Conservation (phyloP, 768 basidiomycete species). For the Astraeus odoratus region DNA sequence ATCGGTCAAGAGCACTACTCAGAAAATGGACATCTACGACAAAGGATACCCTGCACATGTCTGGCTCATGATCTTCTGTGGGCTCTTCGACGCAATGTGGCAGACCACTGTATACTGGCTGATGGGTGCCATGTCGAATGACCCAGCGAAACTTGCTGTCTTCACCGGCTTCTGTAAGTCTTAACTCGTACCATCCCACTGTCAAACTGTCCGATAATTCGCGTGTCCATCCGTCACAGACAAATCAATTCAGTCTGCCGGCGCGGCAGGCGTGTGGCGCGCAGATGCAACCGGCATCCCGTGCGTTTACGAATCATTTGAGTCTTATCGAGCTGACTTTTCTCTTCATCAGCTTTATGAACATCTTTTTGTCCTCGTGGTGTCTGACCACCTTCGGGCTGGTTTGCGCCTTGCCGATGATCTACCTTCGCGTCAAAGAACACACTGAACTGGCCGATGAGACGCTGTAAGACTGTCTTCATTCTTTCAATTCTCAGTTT, state of each 20-base stretch:
- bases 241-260: constrained; percentile 72
- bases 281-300: constrained; percentile 57
- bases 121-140: constrained; percentile 82
- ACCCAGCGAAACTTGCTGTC: constrained; percentile 71
- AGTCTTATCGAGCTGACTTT: neutral
- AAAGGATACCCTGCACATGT: constrained; percentile 46
- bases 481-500: neutral
- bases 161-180: constrained; percentile 76
- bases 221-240: constrained; percentile 31
- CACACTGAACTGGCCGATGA: constrained; percentile 49
- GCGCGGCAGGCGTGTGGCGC: constrained; percentile 66
- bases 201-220: neutral
- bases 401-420: constrained; percentile 66
- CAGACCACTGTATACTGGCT: constrained; percentile 80
- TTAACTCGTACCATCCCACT: neutral
- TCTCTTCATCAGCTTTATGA: constrained; percentile 46
- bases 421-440: constrained; percentile 61
- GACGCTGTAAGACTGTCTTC: constrained; percentile 35
- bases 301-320: constrained; percentile 34
- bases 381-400: constrained; percentile 59
- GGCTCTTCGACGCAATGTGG: constrained; percentile 78
- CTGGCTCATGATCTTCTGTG: constrained; percentile 65
- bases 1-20: constrained; percentile 30
- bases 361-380: constrained; percentile 71
- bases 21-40: constrained; percentile 56